Conservation (phyloP, 805 yeast species). For the Candida oleophila region DNA sequence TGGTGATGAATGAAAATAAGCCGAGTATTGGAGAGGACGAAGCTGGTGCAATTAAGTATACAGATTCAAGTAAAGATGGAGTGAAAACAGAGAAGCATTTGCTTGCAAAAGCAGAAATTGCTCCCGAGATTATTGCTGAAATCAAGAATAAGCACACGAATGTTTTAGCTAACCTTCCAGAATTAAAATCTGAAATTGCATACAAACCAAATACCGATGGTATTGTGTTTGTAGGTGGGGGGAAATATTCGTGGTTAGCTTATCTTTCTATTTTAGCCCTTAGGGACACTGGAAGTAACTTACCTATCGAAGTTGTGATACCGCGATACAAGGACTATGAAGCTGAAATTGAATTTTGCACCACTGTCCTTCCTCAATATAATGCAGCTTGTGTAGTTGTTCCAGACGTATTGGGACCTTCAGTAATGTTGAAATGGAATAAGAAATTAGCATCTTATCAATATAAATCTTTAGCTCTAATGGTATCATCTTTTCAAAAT, state of each 20-base stretch:
- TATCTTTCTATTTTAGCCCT: constrained; percentile 30
- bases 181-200: constrained; percentile 13
- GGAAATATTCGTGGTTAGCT: constrained; percentile 34
- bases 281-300: constrained; percentile 35
- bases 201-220: constrained; percentile 26
- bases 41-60: constrained; percentile 20
- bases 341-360: constrained; percentile 46
- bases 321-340: constrained; percentile 34
- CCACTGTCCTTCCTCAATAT: constrained; percentile 55
- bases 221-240: constrained; percentile 36
- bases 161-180: constrained; percentile 22
- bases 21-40: constrained; percentile 15
- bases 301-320: constrained; percentile 40
- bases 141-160: constrained; percentile 20
- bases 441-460: constrained; percentile 61
- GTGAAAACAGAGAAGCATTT: constrained; percentile 22
- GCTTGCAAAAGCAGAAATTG: constrained; percentile 24
- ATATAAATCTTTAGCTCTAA: constrained; percentile 56
- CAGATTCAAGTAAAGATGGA: constrained; percentile 15
- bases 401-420: constrained; percentile 50
- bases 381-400: constrained; percentile 66
- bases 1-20: constrained; percentile 18
- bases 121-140: constrained; percentile 21
- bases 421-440: constrained; percentile 36
- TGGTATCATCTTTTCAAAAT: constrained; percentile 34